Percentiles rank a stretch among this genome's conserved stretches.
Evolutionary conservation across 257 asterid species (phyloP).

Genomic region (Anisodus tanguticus): DNA sequence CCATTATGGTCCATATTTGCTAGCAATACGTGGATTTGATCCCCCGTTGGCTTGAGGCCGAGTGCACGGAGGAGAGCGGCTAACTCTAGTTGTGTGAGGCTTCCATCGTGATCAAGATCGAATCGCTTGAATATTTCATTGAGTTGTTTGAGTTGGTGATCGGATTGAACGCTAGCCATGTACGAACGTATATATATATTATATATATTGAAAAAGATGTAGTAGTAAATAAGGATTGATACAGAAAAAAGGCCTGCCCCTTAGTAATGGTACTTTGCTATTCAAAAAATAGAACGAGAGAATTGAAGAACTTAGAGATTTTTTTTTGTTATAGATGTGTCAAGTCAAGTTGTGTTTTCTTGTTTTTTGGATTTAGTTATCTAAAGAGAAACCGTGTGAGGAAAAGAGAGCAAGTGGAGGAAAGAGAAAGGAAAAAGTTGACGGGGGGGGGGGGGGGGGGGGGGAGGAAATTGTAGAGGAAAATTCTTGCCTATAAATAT

Average conservation of each 20-base stretch:
- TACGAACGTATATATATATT: background rate
- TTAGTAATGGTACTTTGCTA: background rate
- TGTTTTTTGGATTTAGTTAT: background rate
- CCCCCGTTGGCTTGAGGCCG: constrained; percentile 78
- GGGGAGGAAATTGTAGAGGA: background rate
- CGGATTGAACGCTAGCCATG: constrained; percentile 44
- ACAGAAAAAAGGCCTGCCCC: too few relatives aligned
- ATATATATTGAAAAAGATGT: background rate
- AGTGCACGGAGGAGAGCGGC: constrained; percentile 87
- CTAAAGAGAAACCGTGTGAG: constrained; percentile 22
- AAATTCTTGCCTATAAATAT: background rate
- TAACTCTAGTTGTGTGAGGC: constrained; percentile 88
- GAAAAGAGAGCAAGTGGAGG: background rate
- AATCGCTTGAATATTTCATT: constrained; percentile 69
- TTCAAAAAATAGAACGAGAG: background rate
- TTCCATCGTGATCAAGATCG: constrained; percentile 93
- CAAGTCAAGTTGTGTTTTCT: background rate
- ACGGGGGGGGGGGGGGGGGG: too few relatives aligned
- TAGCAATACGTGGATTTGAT: constrained; percentile 68
- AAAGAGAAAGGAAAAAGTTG: background rate
- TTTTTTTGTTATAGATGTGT: background rate
- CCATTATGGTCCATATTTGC: constrained; percentile 75
- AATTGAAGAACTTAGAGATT: background rate
- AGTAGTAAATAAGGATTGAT: too few relatives aligned
- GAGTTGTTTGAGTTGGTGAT: constrained; percentile 66